Percentiles rank a stretch among this genome's conserved stretches.
phyloP scores from a whole-genome alignment of 2,329 filamentous ascomycete genomes.

The Fusarium nygamai region DNA sequence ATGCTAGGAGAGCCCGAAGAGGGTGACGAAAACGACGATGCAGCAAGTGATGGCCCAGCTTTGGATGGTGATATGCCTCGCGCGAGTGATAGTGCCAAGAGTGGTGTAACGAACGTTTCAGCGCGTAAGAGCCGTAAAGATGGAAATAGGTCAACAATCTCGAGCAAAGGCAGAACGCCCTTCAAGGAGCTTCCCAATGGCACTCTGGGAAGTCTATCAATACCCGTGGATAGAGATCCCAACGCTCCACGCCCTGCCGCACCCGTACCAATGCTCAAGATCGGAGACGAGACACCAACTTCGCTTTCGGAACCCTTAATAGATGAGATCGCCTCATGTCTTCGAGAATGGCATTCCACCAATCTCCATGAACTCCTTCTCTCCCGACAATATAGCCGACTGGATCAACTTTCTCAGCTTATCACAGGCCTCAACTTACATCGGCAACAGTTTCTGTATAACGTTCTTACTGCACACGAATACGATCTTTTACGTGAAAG shows the following conservation, averaged over 20 bases:
- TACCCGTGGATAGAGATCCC: conserved; percentile 68
- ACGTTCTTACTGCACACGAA: conserved; percentile 89
- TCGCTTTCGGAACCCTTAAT: conserved; percentile 90
- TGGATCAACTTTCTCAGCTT: conserved; percentile 84
- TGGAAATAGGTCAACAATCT: conserved; percentile 40
- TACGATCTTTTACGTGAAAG: conserved; percentile 82
- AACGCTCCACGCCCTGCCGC: conserved; percentile 82
- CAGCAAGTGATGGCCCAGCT: conserved; percentile 47
- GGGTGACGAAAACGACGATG: conserved; percentile 55
- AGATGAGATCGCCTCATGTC: conserved; percentile 95
- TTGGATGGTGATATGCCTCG: conserved; percentile 43
- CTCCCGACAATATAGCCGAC: conserved; percentile 78
- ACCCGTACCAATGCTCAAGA: conserved; percentile 95
- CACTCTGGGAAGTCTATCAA: conserved; percentile 55
- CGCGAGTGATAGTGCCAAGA: conserved; percentile 64
- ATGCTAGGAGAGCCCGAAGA: conserved; percentile 80
- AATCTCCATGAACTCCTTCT: conserved; percentile 93
- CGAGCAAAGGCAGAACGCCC: conserved; percentile 44
- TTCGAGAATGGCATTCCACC: conserved; percentile 98
- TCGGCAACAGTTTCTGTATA: conserved; percentile 90
- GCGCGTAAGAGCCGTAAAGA: conserved; percentile 52
- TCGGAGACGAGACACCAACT: conserved; percentile 95
- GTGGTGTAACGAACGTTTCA: conserved; percentile 55
- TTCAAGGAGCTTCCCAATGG: conserved; percentile 53
- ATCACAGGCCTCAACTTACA: conserved; percentile 86